Conservation (phyloP, 805 yeast genomes). For the Grigorovia transvaalensis region DNA sequence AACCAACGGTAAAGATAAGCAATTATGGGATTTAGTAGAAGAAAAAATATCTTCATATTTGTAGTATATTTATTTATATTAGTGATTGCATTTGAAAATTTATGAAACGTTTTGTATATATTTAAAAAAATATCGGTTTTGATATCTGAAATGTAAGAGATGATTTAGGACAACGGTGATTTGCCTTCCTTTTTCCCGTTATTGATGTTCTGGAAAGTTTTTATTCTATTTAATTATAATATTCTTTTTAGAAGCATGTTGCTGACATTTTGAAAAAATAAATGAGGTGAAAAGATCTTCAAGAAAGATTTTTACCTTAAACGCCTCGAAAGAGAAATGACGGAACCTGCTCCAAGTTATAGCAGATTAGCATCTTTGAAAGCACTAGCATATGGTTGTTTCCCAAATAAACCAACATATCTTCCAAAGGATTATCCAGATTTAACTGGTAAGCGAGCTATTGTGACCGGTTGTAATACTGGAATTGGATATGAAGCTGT, state of each 20-base stretch:
- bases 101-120: no score
- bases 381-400: slow-evolving; percentile 16
- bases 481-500: slow-evolving; percentile 29
- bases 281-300: background rate
- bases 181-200: no score
- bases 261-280: no score
- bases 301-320: background rate
- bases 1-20: background rate
- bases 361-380: slow-evolving; percentile 7
- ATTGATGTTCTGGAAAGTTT: no score
- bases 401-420: slow-evolving; percentile 23
- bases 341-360: slow-evolving; percentile 19
- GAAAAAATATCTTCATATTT: slow-evolving; percentile 6
- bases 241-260: no score
- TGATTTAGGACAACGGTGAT: no score
- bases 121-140: no score
- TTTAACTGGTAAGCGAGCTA: slow-evolving; percentile 30
- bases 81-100: no score
- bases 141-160: no score
- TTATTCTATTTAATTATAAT: no score
- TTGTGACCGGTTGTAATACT: slow-evolving; percentile 33
- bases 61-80: no score
- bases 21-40: background rate
- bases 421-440: slow-evolving; percentile 30
- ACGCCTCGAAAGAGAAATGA: slow-evolving; percentile 5